Conservation (phyloP, 192 early-diverging fungal species). For the Dimargaris verticillata region DNA sequence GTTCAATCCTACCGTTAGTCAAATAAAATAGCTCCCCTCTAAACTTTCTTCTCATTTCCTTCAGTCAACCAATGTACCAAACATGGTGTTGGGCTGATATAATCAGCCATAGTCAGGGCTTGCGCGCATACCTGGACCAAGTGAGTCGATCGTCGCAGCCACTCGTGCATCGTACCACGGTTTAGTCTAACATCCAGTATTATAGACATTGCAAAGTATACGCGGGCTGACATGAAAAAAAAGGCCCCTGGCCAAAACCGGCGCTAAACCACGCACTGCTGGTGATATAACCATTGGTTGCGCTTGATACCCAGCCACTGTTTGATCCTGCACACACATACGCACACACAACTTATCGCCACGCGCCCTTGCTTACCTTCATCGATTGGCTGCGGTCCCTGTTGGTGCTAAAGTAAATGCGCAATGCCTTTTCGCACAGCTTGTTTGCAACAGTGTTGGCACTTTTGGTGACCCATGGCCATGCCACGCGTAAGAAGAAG, state of each 20-base stretch:
- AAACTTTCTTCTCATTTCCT: no score
- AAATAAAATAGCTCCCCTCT: no score
- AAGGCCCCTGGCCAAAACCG: conserved; percentile 15
- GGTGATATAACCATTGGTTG: no score
- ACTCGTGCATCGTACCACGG: conserved; percentile 11
- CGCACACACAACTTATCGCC: no score
- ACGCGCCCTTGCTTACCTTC: conserved; percentile 28
- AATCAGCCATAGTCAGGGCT: no score
- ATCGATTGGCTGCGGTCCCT: neutral
- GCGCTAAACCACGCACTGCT: no score
- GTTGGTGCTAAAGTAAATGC: conserved; percentile 21
- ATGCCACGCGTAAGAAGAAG: conserved; percentile 28
- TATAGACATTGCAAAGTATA: neutral
- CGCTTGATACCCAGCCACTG: no score
- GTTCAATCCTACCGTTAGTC: no score
- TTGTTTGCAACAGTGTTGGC: conserved; percentile 32
- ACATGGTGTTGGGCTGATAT: no score
- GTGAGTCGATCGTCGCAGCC: neutral
- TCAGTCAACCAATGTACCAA: no score
- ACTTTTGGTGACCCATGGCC: conserved; percentile 29
- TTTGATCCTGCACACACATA: no score
- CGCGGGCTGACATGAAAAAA: neutral
- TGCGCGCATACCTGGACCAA: conserved; percentile 3
- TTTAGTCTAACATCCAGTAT: conserved; percentile 2
- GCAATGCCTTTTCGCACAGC: conserved; percentile 31